phyloP scores from a whole-genome alignment of 2,329 filamentous ascomycete genomes.

The Phyllosticta citriasiana region DNA sequence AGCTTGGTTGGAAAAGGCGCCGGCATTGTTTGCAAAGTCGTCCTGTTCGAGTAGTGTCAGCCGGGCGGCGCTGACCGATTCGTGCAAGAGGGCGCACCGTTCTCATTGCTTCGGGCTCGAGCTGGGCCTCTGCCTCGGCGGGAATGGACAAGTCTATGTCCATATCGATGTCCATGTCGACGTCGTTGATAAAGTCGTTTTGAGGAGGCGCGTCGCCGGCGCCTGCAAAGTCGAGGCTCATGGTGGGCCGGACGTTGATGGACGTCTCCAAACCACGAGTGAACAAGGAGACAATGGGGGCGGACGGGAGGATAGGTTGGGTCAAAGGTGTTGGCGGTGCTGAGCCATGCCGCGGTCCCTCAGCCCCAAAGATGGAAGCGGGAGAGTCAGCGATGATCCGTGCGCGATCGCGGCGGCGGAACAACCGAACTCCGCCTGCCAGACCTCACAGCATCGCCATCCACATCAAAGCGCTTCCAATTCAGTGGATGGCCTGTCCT shows the following conservation, averaged over 20 bases:
- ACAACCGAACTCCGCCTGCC: background rate
- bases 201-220: background rate
- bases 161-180: constrained; percentile 22
- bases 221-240: background rate
- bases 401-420: background rate
- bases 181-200: background rate
- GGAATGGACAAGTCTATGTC: constrained; percentile 26
- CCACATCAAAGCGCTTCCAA: background rate
- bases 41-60: constrained; percentile 1
- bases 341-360: background rate
- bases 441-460: background rate
- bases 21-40: background rate
- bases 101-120: constrained; percentile 16
- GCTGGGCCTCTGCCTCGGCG: constrained; percentile 16
- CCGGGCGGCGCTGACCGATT: background rate
- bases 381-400: background rate
- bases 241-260: constrained; percentile 4
- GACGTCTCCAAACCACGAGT: constrained; percentile 1
- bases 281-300: background rate
- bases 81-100: constrained; percentile 14
- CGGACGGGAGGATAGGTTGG: background rate
- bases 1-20: background rate
- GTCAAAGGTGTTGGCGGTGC: background rate
- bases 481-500: no score
- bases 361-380: background rate